Base-by-base conservation (phyloP, 768 basidiomycete species). In the Mycena filopes region DNA sequence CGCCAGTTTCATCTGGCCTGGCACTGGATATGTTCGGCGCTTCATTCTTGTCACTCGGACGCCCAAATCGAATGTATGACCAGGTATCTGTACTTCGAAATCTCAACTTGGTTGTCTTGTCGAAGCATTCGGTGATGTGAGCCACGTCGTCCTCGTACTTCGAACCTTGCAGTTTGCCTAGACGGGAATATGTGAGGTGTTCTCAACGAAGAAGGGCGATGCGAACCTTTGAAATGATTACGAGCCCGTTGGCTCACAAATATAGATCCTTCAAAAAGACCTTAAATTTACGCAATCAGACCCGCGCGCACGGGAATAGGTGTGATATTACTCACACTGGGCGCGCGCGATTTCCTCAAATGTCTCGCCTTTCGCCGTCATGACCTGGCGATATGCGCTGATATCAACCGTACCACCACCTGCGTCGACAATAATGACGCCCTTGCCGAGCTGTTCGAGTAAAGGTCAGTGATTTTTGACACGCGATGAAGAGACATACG, bases 371-470 rank as follows among this genome's bases (percentile, higher is more conserved):
- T 68, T 60, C 2, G 75, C 63, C 2, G 67, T 72, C 25, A 70
- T 70, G n/a, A 71, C 70, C 69, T 81, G 79, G 38, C 78, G 79
- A 60, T 89, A 89, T 12, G 83, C 78, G 60, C 85, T 87, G 46
- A 89, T 76, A 64, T 89, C 88, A 25, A 89, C 77, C 0, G 87
- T 89, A n/a, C 87, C 88, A 48, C 87, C 87, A 9, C 88, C 88
- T 6, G 87, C 86, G 63, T 89, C 87, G 23, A 89, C 82, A 33
- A 89, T 77, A 62, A 86, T 75, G 4, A 87, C 75, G 1, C 83
- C 84, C 45, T 84, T 56, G 46, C 65, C 65, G 61, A 54, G 66
- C 68, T 72, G 25, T n/a, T n/a, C 5, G 45, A 10, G 21, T 12
- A 12, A 8, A 16, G 10, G 23, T 46, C 54, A 18, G 13, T 48